Evolutionary conservation across 1,139 yeast genomes (phyloP).

Genomic region (Magnusiomyces sp.): DNA sequence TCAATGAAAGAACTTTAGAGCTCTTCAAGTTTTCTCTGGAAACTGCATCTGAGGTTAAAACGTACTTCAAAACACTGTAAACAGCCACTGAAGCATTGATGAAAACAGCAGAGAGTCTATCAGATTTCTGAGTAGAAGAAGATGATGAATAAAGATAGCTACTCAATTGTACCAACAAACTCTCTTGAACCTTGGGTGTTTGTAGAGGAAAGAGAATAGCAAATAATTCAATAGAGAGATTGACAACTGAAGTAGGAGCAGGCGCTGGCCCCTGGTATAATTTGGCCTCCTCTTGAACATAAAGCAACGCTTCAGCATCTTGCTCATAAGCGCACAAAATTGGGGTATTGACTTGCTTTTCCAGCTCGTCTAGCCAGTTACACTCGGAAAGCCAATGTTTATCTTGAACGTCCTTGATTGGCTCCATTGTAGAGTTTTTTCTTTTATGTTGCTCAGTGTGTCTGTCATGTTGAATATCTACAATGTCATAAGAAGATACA

Average conservation of each 20-base stretch:
- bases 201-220: slow-evolving; percentile 63
- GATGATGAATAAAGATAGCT: slow-evolving; percentile 34
- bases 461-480: slow-evolving; percentile 13
- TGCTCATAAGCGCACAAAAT: slow-evolving; percentile 22
- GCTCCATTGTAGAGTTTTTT: slow-evolving; percentile 11
- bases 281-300: slow-evolving; percentile 9
- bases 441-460: slow-evolving; percentile 11
- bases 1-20: slow-evolving; percentile 35
- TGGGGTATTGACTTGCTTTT: slow-evolving; percentile 18
- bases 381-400: slow-evolving; percentile 26
- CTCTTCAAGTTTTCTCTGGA: slow-evolving; percentile 19
- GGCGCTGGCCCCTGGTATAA: slow-evolving; percentile 18
- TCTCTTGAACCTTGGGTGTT: slow-evolving; percentile 75
- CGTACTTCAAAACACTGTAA: slow-evolving; percentile 42
- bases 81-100: slow-evolving; percentile 59
- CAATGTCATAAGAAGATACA: slow-evolving; percentile 20
- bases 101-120: slow-evolving; percentile 38
- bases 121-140: slow-evolving; percentile 4
- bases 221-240: slow-evolving; percentile 69
- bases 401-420: slow-evolving; percentile 18
- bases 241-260: slow-evolving; percentile 49
- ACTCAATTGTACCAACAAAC: slow-evolving; percentile 72
- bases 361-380: slow-evolving; percentile 20
- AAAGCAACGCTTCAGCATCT: slow-evolving; percentile 22
- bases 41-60: slow-evolving; percentile 8